Evolutionary conservation across 176 grass and related monocot species (phyloP), one percentile per base, ranked within the genome.

Genomic region (Oryza rufipogon): DNA sequence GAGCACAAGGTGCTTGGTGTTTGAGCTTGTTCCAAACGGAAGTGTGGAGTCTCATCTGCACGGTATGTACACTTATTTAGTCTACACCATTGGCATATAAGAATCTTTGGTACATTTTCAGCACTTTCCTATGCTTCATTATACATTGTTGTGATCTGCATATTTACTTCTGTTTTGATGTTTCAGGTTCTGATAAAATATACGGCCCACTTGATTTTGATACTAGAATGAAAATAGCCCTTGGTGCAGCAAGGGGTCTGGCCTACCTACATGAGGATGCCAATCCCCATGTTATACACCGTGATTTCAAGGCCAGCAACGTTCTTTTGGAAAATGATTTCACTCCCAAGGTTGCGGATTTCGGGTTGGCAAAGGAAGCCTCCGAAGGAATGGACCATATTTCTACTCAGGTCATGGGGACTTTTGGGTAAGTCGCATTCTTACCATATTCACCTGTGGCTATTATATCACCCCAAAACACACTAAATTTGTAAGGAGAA

Each of bases 1-100:
- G 80, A 90, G 77, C 78, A 96, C 76, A 2, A 85, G 91, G 22
- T 99, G 96, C 88, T 80, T 99, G 26, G 88, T 99, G 19, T 99
- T 94, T 77, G 93, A 99, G 70, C 86, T 99, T 88, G 86, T 99
- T 64, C 90, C 80, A 46, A 99, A 99, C 4, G 96, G 96, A 58
- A 99, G 96, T 17, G 91, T 99, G 42, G 96, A 99, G 79, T 99
- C 96, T 65, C 96, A 96, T 88, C 86, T 99, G 23, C 96, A 96
- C 67, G 93, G 96, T 99, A 96, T 73, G 64, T 74, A 41, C 86
- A 72, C 68, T 11, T 65, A 20, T 51, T 48, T 32, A 56, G 5
- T 56, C 1, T 19, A 7, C 51, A 56, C 54, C 1, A 6, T 60
- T 2, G 20, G 14, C 25, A 28, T 36, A 45, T 45, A 60, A 58